A percentile compares a stretch with the other conserved stretches of the same genome.
Conservation (phyloP, 345 rosid species). For the Eucalyptus paniculata region DNA sequence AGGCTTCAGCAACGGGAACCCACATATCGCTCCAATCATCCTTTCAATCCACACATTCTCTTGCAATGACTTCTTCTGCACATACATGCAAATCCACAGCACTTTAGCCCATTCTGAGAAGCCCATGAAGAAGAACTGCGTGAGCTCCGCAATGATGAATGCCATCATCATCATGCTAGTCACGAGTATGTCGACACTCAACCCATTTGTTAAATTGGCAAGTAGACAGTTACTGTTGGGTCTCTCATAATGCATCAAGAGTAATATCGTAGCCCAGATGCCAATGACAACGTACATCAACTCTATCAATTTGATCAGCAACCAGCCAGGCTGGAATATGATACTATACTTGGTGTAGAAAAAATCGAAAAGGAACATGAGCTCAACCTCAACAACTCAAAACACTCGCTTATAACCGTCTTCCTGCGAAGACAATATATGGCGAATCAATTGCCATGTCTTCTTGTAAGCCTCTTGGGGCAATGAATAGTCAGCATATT, state of each 20-base stretch:
- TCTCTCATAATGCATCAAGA: not conserved
- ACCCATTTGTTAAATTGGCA: not conserved
- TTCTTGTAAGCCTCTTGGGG: not conserved
- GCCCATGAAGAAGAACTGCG: not conserved
- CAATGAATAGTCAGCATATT: not conserved
- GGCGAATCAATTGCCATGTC: not conserved
- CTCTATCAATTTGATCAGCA: not conserved
- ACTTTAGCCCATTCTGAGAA: not conserved
- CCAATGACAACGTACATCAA: rapidly evolving
- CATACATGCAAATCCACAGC: not conserved
- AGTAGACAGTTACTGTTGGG: no score
- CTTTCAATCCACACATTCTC: not conserved
- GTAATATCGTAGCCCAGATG: not conserved
- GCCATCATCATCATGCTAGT: not conserved
- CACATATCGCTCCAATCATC: not conserved
- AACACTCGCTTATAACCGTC: not conserved
- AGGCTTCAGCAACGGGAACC: not conserved
- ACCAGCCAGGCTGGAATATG: not conserved
- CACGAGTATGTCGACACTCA: not conserved
- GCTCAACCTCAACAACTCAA: not conserved
- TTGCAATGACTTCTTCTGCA: not conserved
- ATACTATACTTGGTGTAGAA: not conserved
- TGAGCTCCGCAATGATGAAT: not conserved
- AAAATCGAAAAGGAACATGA: not conserved
- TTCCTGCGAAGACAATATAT: not conserved